phyloP scores from a whole-genome alignment of 345 rosid genomes.

The Balakata baccata region DNA sequence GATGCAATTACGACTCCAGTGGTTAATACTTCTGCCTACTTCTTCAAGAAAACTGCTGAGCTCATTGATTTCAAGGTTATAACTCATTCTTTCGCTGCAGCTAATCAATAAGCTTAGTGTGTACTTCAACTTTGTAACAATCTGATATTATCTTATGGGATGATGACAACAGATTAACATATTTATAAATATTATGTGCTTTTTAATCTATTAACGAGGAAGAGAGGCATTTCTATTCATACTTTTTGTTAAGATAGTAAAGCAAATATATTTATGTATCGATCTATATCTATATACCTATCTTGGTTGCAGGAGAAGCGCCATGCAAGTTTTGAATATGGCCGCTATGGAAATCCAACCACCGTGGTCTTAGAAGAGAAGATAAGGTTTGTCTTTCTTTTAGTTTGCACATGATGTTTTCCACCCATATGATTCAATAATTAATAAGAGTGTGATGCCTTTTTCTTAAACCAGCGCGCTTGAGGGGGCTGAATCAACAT shows the following conservation, averaged over 20 bases:
- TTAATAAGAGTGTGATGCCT: conserved; percentile 1
- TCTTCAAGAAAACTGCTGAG: conserved; percentile 80
- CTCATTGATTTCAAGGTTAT: conserved; percentile 90
- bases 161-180: neutral
- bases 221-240: neutral
- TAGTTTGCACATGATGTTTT: neutral
- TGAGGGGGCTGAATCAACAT: conserved; percentile 93
- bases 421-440: conserved; percentile 1
- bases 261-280: neutral
- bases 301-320: conserved; percentile 67
- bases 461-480: conserved; percentile 57
- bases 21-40: conserved; percentile 88
- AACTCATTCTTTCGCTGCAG: neutral
- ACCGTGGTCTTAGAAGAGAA: conserved; percentile 79
- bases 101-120: neutral
- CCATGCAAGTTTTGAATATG: conserved; percentile 79
- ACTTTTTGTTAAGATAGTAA: neutral
- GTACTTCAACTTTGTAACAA: neutral
- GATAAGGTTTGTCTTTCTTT: conserved; percentile 52
- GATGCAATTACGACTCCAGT: conserved; percentile 98
- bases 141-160: neutral
- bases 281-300: neutral
- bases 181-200: neutral
- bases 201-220: neutral
- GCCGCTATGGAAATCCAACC: conserved; percentile 97